Base-by-base conservation (phyloP, 192 early-diverging fungal species). In the Coemansia sp. region DNA sequence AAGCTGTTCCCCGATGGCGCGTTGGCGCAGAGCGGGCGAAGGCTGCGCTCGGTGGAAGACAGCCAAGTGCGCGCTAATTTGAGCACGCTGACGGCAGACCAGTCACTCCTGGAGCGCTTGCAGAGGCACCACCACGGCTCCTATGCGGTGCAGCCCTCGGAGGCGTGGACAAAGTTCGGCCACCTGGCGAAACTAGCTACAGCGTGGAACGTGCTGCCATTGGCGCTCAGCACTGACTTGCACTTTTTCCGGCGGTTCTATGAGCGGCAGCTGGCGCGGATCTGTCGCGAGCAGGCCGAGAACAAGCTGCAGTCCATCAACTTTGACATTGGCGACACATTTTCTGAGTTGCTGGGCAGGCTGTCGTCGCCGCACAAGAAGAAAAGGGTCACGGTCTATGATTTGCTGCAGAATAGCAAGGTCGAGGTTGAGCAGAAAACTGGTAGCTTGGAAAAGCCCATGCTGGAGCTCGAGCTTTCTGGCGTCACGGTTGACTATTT, bases 211-310 rank as follows among this genome's bases (percentile, higher is more conserved):
- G 77, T 79, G 2, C 35, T 79, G 59, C 77, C 77, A 14, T 59
- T 79, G 39, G 77, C 77, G 9, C 52, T 69, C 3, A 74, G 72
- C 68, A 38, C 62, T 0, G 72, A 79, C 26, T 11, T 79, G 59
- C 66, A 79, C 26, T 38, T 62, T 31, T 79, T 71, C 59, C 77
- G 77, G 35, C 43, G 64, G 3, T 52, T 70, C 18, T 79, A 79
- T 62, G 77, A 74, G 72, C 64, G 72, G n/a, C 77, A 79, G 52
- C 41, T 79, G 16, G 64, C 65, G 41, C 68, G 77, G 14, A 79
- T 79, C 58, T 74, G 72, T 41, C 77, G 72, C 58, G 77, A 79
- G 65, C 77, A 79, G 57, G 77, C 77, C 8, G 77, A 79, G 62
- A 65, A 74, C 72, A 79, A 79, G 56, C 68, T 79, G 53, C 62